Percentiles rank a stretch among this genome's conserved stretches.
These are phyloP conservation scores for Eucalyptus curtisii DNA, from an alignment of 345 rosid genomes.

Conservation along the genomic window DNA sequence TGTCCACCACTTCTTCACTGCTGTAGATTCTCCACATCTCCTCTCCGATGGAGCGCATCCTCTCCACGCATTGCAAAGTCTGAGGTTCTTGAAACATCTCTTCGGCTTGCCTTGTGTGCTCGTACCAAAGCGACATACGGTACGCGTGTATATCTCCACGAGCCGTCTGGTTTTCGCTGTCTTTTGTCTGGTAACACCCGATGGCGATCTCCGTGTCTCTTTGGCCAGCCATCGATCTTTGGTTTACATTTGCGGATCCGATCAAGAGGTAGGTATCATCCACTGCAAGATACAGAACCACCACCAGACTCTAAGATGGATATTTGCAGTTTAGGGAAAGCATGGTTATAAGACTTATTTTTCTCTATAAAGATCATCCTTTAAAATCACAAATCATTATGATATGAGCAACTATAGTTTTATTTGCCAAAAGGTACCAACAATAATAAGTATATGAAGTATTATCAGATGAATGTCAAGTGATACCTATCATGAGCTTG, in stretches of 20 bases:
- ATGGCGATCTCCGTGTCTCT: conserved; percentile 87
- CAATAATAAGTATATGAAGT: not conserved
- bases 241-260: conserved; percentile 83
- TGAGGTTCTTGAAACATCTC: conserved; percentile 35
- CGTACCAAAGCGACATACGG: conserved; percentile 65
- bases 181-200: conserved; percentile 42
- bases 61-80: conserved; percentile 43
- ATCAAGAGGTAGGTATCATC: conserved; percentile 58
- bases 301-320: not conserved
- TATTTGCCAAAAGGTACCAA: not conserved
- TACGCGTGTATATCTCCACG: conserved; percentile 27
- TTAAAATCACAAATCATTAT: not conserved
- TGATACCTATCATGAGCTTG: conserved; percentile 84
- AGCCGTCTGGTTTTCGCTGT: not conserved
- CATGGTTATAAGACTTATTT: not conserved
- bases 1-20: conserved; percentile 51
- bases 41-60: conserved; percentile 37
- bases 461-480: not conserved
- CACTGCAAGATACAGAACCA: conserved; percentile 18
- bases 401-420: not conserved
- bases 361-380: not conserved
- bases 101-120: conserved; percentile 45
- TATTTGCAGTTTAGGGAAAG: not conserved
- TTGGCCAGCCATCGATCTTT: conserved; percentile 82
- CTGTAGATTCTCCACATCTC: conserved; percentile 67